These are phyloP conservation scores for Sideroxylon spinosum DNA, from an alignment of 179 eudicot species.

Conservation along the genomic window DNA sequence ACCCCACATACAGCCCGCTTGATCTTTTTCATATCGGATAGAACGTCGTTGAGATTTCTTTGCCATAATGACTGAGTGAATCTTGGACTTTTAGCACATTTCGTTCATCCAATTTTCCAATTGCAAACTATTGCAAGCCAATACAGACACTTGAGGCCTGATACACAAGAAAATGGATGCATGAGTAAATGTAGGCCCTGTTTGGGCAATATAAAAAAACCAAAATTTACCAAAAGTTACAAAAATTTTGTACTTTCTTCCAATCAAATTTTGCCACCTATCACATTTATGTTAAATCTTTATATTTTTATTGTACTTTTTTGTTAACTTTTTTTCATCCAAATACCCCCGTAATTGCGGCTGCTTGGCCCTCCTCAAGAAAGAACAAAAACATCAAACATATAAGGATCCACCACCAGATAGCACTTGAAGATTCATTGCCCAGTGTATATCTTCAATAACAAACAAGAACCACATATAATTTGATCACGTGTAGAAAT, in stretches of 20 bases:
- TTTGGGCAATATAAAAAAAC: no score
- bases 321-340: no score
- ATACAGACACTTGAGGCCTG: conserved; percentile 12
- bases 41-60: conserved; percentile 46
- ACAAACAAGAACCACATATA: background rate
- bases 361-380: background rate
- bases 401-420: background rate
- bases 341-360: no score
- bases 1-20: conserved; percentile 74
- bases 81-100: conserved; percentile 10
- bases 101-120: conserved; percentile 17
- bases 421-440: background rate
- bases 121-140: no score
- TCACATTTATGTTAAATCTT: no score
- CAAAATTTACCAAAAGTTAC: no score
- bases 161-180: conserved; percentile 1
- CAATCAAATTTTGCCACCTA: no score
- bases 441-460: background rate
- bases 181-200: no score
- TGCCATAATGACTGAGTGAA: conserved; percentile 37
- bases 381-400: conserved; percentile 4
- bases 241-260: no score
- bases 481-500: background rate
- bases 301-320: no score
- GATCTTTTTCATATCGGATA: conserved; percentile 43